phyloP scores from a whole-genome alignment of 108 stramenopile species.

The Skeletonema marinoi region DNA sequence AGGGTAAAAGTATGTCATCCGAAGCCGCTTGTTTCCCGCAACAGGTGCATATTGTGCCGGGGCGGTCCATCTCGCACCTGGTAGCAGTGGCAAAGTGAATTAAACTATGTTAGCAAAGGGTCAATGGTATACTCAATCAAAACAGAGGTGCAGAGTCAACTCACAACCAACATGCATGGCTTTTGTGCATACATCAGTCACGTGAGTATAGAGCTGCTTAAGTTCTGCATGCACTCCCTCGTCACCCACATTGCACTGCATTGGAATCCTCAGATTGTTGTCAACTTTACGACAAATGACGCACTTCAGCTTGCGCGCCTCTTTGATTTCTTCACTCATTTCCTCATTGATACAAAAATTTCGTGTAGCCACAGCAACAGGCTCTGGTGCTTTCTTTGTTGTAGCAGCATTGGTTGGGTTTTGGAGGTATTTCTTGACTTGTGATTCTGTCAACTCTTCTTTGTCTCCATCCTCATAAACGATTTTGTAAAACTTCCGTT shows the following conservation, averaged over 20 bases:
- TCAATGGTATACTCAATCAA: too few species aligned
- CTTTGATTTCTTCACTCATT: constrained; percentile 1
- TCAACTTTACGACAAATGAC: constrained; percentile 48
- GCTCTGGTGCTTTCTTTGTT: not conserved
- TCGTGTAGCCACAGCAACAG: constrained; percentile 19
- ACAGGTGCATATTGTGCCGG: too few species aligned
- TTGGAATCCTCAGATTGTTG: constrained; percentile 35
- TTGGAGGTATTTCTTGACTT: not conserved
- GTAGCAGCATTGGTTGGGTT: not conserved
- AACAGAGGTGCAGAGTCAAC: too few species aligned
- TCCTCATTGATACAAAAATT: constrained; percentile 10
- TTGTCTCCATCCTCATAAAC: not conserved
- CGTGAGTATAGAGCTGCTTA: constrained; percentile 5
- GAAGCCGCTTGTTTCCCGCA: not conserved
- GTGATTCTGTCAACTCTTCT: not conserved
- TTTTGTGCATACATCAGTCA: not conserved
- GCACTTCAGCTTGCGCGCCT: constrained; percentile 48
- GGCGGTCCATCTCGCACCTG: not conserved
- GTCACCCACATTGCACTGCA: constrained; percentile 56
- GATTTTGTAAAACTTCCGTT: not conserved
- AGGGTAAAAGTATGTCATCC: not conserved
- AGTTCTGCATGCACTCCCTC: constrained; percentile 27
- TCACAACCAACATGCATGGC: not conserved
- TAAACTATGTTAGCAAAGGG: too few species aligned
- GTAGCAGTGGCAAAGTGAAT: too few species aligned